Evolutionary conservation across 805 yeast genomes (phyloP).

Genomic region (Yarrowia phangngaensis): DNA sequence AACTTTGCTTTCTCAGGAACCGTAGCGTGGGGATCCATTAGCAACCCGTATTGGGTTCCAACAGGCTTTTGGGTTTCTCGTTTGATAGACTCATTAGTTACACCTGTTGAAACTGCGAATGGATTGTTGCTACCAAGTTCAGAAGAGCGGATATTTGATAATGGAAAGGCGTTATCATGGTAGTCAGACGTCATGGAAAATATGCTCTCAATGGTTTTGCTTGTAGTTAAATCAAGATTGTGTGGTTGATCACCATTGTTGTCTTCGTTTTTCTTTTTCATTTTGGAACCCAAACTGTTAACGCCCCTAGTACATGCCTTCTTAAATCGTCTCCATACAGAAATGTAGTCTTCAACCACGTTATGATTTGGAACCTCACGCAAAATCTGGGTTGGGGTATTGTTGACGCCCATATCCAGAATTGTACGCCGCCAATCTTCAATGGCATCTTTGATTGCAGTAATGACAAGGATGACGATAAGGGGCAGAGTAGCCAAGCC

Average conservation of each 20-base stretch:
- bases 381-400: conserved; percentile 61
- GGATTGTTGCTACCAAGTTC: conserved; percentile 23
- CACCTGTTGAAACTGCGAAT: conserved; percentile 11
- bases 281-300: conserved; percentile 27
- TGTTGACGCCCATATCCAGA: conserved; percentile 67
- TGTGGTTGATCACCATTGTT: conserved; percentile 13
- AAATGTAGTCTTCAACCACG: conserved; percentile 52
- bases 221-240: conserved; percentile 29
- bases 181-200: conserved; percentile 26
- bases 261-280: conserved; percentile 23
- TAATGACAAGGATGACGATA: conserved; percentile 69
- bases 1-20: conserved; percentile 44
- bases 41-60: conserved; percentile 26
- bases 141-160: conserved; percentile 14
- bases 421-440: conserved; percentile 69
- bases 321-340: conserved; percentile 67
- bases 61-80: conserved; percentile 20
- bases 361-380: conserved; percentile 57
- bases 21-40: conserved; percentile 34
- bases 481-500: conserved; percentile 78
- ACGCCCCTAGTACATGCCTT: conserved; percentile 47
- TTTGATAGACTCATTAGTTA: conserved; percentile 21
- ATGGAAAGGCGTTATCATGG: conserved; percentile 6
- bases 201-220: conserved; percentile 33
- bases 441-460: conserved; percentile 74